Base-by-base conservation (phyloP, 768 basidiomycete species). In the Lepiota venenata region DNA sequence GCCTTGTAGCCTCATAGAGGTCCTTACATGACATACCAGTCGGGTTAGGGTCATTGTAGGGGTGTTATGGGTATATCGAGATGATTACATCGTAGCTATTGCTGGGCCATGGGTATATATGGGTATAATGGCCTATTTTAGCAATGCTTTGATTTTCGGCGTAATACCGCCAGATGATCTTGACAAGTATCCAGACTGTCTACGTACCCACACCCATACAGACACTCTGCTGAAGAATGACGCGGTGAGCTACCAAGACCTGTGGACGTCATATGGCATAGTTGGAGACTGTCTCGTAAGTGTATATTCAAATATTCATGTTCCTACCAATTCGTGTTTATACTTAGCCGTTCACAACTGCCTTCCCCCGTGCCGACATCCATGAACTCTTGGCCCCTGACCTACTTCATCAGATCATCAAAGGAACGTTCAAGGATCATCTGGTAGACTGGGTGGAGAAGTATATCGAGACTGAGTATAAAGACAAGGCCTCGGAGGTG, bases 331-430 rank as follows among this genome's bases (percentile, higher is more conserved):
- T 20, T 42, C 6, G n/a, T 35, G 37, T 27, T 21, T 22, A n/a
- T n/a, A n/a, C 50, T 25, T 40, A 72, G 68, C 69, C 69, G 0
- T 72, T 70, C 47, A 69, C 66, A 4, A 29, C 57, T 22, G 18
- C 55, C 10, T 70, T 72, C 52, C 69, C 70, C 1, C 58, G 61
- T 3, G 71, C 69, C 0, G 65, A 73, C 48, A 71, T 73, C 18
- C 60, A 73, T 52, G 64, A 71, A 37, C 54, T 71, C 1, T 10
- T 71, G 2, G 40, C 68, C 0, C 63, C 69, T 3, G 67, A 71
- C 51, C 58, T 71, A 0, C 61, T 72, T 1, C 73, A 74, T 56
- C n/a, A n/a, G n/a, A n/a, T n/a, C n/a, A n/a, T n/a, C n/a, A n/a
- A n/a, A n/a, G n/a, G n/a, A n/a, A n/a, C n/a, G n/a, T n/a, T n/a